These are phyloP conservation scores for Hymenoscyphus scutula DNA, from an alignment of 2,329 filamentous ascomycete genomes.

Conservation along the genomic window DNA sequence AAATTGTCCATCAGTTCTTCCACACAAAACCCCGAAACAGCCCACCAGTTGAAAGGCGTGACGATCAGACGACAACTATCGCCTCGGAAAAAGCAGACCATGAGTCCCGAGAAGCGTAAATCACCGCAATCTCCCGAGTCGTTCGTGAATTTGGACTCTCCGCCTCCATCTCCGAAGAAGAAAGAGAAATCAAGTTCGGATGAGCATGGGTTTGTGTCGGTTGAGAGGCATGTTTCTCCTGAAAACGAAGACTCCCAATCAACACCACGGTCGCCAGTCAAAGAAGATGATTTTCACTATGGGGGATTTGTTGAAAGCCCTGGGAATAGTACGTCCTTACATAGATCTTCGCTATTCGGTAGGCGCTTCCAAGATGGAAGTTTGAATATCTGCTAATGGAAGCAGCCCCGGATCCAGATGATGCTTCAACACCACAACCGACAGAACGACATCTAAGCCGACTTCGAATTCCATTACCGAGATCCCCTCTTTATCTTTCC, in stretches of 20 bases:
- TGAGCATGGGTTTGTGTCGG: background rate
- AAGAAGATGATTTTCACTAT: conserved; percentile 33
- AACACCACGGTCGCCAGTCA: conserved; percentile 18
- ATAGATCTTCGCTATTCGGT: conserved; percentile 25
- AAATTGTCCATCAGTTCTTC: conserved; percentile 9
- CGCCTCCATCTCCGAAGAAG: background rate
- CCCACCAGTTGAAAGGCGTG: background rate
- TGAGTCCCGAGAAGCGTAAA: background rate
- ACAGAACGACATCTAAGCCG: conserved; percentile 18
- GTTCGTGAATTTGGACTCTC: background rate
- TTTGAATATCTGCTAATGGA: background rate
- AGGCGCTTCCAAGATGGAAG: background rate
- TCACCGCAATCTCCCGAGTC: background rate
- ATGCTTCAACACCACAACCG: conserved; percentile 31
- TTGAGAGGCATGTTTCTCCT: background rate
- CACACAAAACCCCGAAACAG: background rate
- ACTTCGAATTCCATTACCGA: conserved; percentile 27
- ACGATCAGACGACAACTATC: background rate
- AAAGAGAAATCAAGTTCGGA: background rate
- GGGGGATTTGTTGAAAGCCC: conserved; percentile 32
- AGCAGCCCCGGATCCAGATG: conserved; percentile 24
- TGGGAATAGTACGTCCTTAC: conserved; percentile 12
- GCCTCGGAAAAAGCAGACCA: background rate
- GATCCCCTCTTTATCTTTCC: conserved; percentile 36
- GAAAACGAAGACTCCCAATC: conserved; percentile 9